Percentiles rank a stretch among this genome's conserved stretches.
Conservation (phyloP, 305 asterid species). For the Plantago lanceolata region DNA sequence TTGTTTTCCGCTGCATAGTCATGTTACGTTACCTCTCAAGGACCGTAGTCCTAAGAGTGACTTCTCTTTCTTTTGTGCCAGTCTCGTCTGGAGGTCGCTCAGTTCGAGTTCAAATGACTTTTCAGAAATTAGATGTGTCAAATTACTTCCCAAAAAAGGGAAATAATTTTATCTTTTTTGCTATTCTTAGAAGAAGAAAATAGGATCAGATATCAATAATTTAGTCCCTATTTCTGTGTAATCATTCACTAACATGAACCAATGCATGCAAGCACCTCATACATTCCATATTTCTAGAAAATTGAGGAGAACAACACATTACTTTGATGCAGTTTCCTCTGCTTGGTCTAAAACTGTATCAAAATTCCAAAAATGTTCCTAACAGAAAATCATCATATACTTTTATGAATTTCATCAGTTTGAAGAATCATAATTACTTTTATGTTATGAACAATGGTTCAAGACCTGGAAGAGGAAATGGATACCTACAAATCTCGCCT, state of each 20-base stretch:
- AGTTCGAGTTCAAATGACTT: too few relatives aligned
- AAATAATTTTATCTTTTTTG: too few relatives aligned
- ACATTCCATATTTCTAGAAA: neutral
- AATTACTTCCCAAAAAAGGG: neutral
- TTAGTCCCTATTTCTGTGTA: neutral
- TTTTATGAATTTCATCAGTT: neutral
- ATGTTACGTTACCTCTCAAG: too few relatives aligned
- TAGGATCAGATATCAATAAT: neutral
- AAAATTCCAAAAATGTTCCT: neutral
- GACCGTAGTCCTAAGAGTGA: too few relatives aligned
- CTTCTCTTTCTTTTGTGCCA: too few relatives aligned
- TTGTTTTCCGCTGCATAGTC: too few relatives aligned
- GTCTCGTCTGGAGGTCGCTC: too few relatives aligned
- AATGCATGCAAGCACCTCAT: neutral
- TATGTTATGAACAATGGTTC: constrained; percentile 25
- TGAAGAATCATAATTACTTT: neutral
- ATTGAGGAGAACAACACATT: neutral
- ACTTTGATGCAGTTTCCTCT: neutral
- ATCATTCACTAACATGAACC: neutral
- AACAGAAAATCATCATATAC: neutral
- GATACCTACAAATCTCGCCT: constrained; percentile 21
- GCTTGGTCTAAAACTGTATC: neutral
- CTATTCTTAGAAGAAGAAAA: neutral
- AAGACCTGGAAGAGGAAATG: constrained; percentile 32
- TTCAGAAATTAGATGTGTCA: too few relatives aligned